Evolutionary conservation across 352 stramenopile species (phyloP).

Genomic region (Pythium dissimile): DNA sequence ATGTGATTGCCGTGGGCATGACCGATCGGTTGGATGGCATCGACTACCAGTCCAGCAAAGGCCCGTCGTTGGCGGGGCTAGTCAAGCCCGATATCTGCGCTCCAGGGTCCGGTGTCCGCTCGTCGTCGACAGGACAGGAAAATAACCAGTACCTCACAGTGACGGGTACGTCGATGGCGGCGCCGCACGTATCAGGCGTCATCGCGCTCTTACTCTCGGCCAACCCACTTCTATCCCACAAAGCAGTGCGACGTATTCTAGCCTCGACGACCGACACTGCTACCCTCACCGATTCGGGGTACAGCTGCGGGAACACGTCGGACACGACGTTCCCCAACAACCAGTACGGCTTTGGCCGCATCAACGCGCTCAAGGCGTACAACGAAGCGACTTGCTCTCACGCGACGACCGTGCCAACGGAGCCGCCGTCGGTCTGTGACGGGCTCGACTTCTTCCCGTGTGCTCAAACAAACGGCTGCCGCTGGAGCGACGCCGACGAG

Average conservation of each 20-base stretch:
- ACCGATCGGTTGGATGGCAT: constrained; percentile 13
- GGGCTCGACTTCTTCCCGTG: neutral
- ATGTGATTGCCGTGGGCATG: constrained; percentile 25
- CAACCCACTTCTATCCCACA: neutral
- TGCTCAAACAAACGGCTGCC: neutral
- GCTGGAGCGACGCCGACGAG: neutral
- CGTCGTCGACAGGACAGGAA: neutral
- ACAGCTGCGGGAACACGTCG: constrained; percentile 24
- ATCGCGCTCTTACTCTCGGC: constrained; percentile 21
- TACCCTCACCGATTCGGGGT: constrained; percentile 6
- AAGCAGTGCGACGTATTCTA: neutral
- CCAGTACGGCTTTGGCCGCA: constrained; percentile 29
- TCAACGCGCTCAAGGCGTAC: constrained; percentile 24
- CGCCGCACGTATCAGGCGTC: constrained; percentile 26
- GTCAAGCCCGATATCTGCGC: constrained; percentile 27
- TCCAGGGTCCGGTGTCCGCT: constrained; percentile 11
- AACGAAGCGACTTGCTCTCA: neutral
- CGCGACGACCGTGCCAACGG: neutral
- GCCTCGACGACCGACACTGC: constrained; percentile 12
- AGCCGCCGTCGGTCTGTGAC: neutral
- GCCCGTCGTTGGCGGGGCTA: constrained; percentile 1
- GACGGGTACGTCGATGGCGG: constrained; percentile 20
- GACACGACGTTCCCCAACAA: constrained; percentile 37
- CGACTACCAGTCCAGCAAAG: constrained; percentile 13
- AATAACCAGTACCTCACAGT: constrained; percentile 1